Conservation (phyloP, 83 land plant genomes). For the Isoetes engelmannii region DNA sequence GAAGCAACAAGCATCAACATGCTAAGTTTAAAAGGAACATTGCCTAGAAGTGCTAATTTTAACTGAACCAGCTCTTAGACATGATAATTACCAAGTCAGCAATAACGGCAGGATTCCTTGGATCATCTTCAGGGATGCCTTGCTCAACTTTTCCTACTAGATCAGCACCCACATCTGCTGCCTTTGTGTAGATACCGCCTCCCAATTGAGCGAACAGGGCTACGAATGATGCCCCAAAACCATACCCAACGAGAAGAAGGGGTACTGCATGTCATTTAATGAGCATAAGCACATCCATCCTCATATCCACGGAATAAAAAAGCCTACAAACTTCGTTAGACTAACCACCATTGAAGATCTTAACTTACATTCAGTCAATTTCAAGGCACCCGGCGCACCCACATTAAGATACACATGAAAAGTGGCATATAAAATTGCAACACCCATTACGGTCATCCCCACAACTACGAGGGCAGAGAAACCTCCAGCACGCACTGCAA, state of each 20-base stretch:
- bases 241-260: slow-evolving; percentile 97
- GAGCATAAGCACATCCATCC: neutral
- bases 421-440: slow-evolving; percentile 77
- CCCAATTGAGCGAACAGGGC: slow-evolving; percentile 99
- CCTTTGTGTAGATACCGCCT: slow-evolving; percentile 98
- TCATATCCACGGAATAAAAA: neutral
- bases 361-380: slow-evolving; percentile 84
- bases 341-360: neutral
- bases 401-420: slow-evolving; percentile 81
- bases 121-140: slow-evolving; percentile 99
- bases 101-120: slow-evolving; percentile 99
- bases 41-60: neutral
- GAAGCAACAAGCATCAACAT: neutral
- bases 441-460: slow-evolving; percentile 95
- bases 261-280: slow-evolving; percentile 53
- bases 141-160: slow-evolving; percentile 99
- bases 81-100: slow-evolving; percentile 74
- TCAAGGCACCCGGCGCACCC: slow-evolving; percentile 65
- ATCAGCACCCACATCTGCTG: slow-evolving; percentile 99
- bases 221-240: slow-evolving; percentile 99
- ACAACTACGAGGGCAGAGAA: slow-evolving; percentile 94
- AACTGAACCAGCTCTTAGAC: neutral
- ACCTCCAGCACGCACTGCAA: slow-evolving; percentile 97
- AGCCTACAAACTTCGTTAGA: neutral
- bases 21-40: neutral